A percentile compares a stretch with the other conserved stretches of the same genome.
phyloP scores from a whole-genome alignment of 2,329 filamentous ascomycete genomes.

The Pestalotiopsis sp. region DNA sequence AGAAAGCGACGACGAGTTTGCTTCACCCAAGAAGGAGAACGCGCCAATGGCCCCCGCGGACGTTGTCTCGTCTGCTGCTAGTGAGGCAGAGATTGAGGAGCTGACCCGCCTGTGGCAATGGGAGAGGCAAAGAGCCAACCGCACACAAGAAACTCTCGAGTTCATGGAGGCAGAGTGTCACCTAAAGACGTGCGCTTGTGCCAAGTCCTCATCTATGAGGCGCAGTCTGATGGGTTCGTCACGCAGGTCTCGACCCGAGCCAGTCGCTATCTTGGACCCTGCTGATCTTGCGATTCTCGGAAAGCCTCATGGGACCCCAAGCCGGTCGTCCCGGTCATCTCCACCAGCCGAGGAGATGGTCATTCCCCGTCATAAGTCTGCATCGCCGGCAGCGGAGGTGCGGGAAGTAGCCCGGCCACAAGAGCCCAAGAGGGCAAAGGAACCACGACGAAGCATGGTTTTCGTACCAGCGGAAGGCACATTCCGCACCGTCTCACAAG shows the following conservation, averaged over 20 bases:
- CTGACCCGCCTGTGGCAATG: constrained; percentile 55
- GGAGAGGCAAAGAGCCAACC: constrained; percentile 65
- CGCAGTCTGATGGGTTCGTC: constrained; percentile 26
- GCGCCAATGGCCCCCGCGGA: constrained; percentile 51
- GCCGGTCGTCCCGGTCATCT: constrained; percentile 29
- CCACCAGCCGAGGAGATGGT: constrained; percentile 22
- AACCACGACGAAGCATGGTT: constrained; percentile 52
- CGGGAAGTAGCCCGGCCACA: constrained; percentile 21
- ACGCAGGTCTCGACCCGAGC: constrained; percentile 38
- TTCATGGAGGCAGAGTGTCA: constrained; percentile 77
- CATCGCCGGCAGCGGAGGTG: constrained; percentile 32
- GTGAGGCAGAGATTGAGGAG: constrained; percentile 62
- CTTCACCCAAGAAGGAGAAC: constrained; percentile 59
- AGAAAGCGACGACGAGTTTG: constrained; percentile 61
- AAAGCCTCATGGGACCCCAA: constrained; percentile 28
- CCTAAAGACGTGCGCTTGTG: constrained; percentile 67
- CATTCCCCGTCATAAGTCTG: constrained; percentile 5
- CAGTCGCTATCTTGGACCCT: constrained; percentile 41
- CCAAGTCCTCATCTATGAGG: constrained; percentile 37
- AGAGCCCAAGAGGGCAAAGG: constrained; percentile 36
- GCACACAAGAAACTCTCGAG: constrained; percentile 73
- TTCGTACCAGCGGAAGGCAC: constrained; percentile 66
- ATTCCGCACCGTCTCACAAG: constrained; percentile 61
- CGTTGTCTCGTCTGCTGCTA: constrained; percentile 56
- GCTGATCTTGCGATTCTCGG: constrained; percentile 47